These are phyloP conservation scores for Sugiyamaella sp. DNA, from an alignment of 1,139 yeast species.

Conservation along the genomic window DNA sequence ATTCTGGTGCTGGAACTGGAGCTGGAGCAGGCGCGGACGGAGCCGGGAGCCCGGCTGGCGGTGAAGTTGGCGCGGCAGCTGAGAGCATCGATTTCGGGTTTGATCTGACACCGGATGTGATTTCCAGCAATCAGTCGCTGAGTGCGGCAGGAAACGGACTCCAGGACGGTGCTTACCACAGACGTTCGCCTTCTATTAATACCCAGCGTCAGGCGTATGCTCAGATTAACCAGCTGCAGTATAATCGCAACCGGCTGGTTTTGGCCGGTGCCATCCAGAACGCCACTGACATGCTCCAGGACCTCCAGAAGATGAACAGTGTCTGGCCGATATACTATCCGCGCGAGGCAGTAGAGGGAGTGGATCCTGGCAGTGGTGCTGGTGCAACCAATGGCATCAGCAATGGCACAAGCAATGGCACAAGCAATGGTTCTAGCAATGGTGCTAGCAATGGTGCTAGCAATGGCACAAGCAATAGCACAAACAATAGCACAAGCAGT, in stretches of 20 bases:
- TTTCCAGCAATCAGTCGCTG: constrained; percentile 15
- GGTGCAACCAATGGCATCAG: constrained; percentile 14
- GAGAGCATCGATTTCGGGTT: constrained; percentile 16
- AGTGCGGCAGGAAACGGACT: too few relatives aligned
- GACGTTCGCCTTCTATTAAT: constrained; percentile 16
- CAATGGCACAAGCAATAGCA: constrained; percentile 17
- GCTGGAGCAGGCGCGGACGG: background rate
- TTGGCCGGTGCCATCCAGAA: constrained; percentile 65
- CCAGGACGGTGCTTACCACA: too few relatives aligned
- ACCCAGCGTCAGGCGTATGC: constrained; percentile 34
- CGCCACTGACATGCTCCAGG: constrained; percentile 56
- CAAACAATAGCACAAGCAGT: background rate
- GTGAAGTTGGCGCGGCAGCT: background rate
- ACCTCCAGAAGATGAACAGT: constrained; percentile 58
- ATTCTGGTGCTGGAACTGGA: too few relatives aligned
- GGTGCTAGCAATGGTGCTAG: background rate
- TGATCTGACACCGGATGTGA: constrained; percentile 20
- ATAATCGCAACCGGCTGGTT: constrained; percentile 65
- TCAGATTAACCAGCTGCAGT: constrained; percentile 66
- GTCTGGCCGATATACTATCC: constrained; percentile 72
- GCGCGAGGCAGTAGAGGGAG: constrained; percentile 38
- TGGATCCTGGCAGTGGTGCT: constrained; percentile 3
- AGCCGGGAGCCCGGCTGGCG: background rate
- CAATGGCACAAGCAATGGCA: background rate
- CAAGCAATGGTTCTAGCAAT: background rate